Conservation (phyloP, 257 asterid species). For the Solanum virginianum region DNA sequence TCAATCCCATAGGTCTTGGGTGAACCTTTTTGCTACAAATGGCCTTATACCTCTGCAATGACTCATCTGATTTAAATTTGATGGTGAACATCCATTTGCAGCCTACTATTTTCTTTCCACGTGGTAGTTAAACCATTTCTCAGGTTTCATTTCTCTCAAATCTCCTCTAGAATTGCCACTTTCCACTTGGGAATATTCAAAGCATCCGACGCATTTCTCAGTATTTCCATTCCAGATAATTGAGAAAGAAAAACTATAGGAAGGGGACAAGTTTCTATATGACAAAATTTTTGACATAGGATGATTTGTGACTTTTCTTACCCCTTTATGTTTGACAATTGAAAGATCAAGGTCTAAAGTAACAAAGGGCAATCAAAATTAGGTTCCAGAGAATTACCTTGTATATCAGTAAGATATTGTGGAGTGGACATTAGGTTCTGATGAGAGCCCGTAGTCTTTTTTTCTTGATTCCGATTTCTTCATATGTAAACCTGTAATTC, state of each 20-base stretch:
- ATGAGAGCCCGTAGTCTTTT: background rate
- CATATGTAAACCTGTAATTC: background rate
- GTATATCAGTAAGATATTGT: background rate
- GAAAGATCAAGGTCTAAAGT: background rate
- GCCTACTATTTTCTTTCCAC: background rate
- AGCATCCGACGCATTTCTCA: background rate
- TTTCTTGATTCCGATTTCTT: background rate
- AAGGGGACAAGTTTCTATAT: background rate
- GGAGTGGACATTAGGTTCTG: background rate
- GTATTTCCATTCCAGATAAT: background rate
- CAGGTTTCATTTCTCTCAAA: background rate
- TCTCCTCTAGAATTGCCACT: background rate
- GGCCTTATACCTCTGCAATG: background rate
- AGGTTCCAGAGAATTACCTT: background rate
- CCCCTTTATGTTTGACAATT: background rate
- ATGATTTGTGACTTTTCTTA: background rate
- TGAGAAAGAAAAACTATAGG: background rate
- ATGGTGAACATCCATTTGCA: background rate
- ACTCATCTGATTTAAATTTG: background rate
- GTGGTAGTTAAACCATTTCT: background rate
- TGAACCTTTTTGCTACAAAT: background rate
- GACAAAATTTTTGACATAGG: background rate
- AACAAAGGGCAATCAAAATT: background rate
- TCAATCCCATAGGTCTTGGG: background rate
- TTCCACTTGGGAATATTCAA: background rate